Evolutionary conservation across 441 rosid species (phyloP), one percentile per base, ranked within the genome.

Genomic region (Populus hybrid): DNA sequence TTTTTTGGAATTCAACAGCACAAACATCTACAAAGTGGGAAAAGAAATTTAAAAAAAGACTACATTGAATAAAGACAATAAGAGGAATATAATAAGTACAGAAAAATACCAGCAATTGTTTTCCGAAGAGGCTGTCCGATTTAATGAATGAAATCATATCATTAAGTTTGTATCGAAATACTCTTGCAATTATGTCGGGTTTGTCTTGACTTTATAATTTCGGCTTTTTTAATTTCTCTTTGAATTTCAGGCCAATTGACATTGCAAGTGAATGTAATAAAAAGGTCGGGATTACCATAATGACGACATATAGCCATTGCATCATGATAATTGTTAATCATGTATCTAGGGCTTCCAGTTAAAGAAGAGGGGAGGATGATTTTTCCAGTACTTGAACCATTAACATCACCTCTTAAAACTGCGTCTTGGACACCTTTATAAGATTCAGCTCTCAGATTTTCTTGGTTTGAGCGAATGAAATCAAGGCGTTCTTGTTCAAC

Each of bases 261-360:
- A 65, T 74, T 74, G 8, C 35, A 36, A n/a, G 71, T 74, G 38
- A 74, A 74, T 3, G 77, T 74, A 4, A 74, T 26, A 40, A 74
- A 74, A 8, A 74, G 4, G 24, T 74, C 71, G 0, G 64, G 45
- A 5, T 24, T 36, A 3, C 77, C n/a, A 16, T 7, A 14, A 20
- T 33, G 1, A 1, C 9, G 59, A 64, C 64, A 64, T 8, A 74
- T 74, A 36, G 65, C 56, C 71, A 45, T 78, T 5, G 61, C 67
- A 31, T 73, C 61, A 14, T 56, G 53, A 23, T 77, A 77, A 10
- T 64, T 26, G 7, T 77, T 64, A 0, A 71, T 9, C 38, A 31
- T 78, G 36, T 73, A 73, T 4, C 68, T 9, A 1, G 64, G 69
- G 2, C 77, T 26, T 6, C 73, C 61, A 1, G 14, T 50, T 50